Evolutionary conservation across 2,329 filamentous ascomycete species (phyloP).

Genomic region (Penicillium brasilianum): DNA sequence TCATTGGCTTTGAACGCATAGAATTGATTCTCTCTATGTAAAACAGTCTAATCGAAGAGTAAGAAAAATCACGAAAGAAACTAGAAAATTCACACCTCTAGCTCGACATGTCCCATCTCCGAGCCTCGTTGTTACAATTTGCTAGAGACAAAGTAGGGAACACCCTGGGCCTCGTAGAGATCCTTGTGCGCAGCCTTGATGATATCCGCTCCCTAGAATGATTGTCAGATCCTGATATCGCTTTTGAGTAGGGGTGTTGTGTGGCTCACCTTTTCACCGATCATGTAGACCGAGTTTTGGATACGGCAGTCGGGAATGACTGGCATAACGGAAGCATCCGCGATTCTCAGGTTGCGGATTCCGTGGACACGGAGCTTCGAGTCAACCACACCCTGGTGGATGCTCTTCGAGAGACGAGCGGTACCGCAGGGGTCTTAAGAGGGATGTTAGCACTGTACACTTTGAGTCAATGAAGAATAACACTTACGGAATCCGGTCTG

Average conservation of each 20-base stretch:
- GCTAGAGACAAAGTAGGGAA: slow-evolving; percentile 29
- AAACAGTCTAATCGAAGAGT: background rate
- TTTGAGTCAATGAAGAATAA: background rate
- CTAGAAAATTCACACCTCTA: background rate
- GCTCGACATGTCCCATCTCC: background rate
- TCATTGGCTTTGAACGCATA: background rate
- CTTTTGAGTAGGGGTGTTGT: background rate
- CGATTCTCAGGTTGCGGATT: slow-evolving; percentile 58
- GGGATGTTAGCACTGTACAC: background rate
- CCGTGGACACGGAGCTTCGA: slow-evolving; percentile 59
- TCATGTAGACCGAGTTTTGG: slow-evolving; percentile 66
- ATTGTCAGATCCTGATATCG: slow-evolving; percentile 6
- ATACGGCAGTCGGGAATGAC: slow-evolving; percentile 62
- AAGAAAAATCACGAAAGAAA: background rate
- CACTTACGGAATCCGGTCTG: slow-evolving; percentile 53
- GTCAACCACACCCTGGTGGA: slow-evolving; percentile 61
- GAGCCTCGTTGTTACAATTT: too few species aligned
- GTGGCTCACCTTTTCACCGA: slow-evolving; percentile 56
- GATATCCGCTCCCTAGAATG: slow-evolving; percentile 33
- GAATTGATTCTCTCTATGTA: background rate
- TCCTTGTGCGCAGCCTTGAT: slow-evolving; percentile 35
- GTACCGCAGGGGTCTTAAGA: slow-evolving; percentile 59
- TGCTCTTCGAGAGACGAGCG: slow-evolving; percentile 56
- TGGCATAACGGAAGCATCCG: slow-evolving; percentile 63
- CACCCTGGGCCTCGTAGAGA: slow-evolving; percentile 30